Conservation (phyloP, 345 rosid species). For the Eutrema japonicum region DNA sequence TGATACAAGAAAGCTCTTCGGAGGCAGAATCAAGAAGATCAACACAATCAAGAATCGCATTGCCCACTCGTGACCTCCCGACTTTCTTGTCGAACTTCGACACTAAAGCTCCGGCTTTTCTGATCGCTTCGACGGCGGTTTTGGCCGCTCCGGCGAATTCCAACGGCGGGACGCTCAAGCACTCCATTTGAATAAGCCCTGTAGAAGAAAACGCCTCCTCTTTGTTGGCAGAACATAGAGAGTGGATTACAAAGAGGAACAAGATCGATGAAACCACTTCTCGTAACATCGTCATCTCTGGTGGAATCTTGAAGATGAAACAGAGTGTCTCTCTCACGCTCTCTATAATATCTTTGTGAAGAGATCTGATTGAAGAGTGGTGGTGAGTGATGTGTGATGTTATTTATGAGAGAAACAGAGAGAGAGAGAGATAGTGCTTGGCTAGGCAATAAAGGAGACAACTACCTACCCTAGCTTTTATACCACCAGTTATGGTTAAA, state of each 20-base stretch:
- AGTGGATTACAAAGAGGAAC: constrained; percentile 3
- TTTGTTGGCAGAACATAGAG: constrained; percentile 22
- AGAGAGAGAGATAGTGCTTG: constrained; percentile 2
- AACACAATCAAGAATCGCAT: constrained; percentile 64
- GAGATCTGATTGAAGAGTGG: constrained; percentile 9
- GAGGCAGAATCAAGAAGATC: constrained; percentile 70
- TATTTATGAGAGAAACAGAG: constrained; percentile 23
- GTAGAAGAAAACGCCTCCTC: constrained; percentile 24
- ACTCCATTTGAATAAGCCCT: constrained; percentile 32
- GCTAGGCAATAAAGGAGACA: constrained; percentile 28
- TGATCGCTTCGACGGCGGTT: constrained; percentile 46
- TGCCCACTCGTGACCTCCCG: constrained; percentile 50
- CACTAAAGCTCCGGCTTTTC: constrained; percentile 45
- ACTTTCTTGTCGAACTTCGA: constrained; percentile 45
- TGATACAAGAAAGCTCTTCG: constrained; percentile 62
- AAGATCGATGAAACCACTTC: constrained; percentile 3
- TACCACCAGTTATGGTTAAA: constrained; percentile 17
- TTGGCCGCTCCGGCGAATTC: constrained; percentile 54
- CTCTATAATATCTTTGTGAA: neutral
- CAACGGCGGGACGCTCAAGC: constrained; percentile 50
- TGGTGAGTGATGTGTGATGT: constrained; percentile 35
- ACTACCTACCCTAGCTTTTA: constrained; percentile 33
- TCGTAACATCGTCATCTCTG: constrained; percentile 15
- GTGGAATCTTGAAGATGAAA: constrained; percentile 2
- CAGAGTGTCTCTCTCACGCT: constrained; percentile 21